These are phyloP conservation scores for Trifolium subterraneum DNA, from an alignment of 306 rosid species.

Conservation along the genomic window DNA sequence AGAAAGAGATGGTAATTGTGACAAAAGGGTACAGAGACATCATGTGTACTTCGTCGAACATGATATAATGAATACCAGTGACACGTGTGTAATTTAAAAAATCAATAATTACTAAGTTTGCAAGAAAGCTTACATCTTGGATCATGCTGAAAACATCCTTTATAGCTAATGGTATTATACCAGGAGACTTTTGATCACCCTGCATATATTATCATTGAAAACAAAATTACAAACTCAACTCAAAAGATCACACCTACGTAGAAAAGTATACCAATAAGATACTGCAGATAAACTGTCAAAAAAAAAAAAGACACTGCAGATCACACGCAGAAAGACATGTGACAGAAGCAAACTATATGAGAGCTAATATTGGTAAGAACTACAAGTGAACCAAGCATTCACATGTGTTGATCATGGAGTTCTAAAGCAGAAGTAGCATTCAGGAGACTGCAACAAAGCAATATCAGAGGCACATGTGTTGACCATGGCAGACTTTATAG, in stretches of 20 bases:
- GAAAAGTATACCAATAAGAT: conserved; percentile 3
- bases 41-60: background rate
- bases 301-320: conserved; percentile 1
- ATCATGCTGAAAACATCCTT: conserved; percentile 97
- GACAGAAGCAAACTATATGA: background rate
- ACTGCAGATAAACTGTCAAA: conserved; percentile 6
- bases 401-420: background rate
- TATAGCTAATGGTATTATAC: conserved; percentile 94
- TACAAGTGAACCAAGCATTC: conserved; percentile 1
- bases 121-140: conserved; percentile 83
- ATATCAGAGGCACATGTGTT: background rate
- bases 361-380: background rate
- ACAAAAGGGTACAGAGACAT: conserved; percentile 1
- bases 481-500: background rate
- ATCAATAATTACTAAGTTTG: conserved; percentile 27
- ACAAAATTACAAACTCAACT: conserved; percentile 26
- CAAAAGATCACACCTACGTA: background rate
- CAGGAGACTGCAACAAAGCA: background rate
- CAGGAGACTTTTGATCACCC: conserved; percentile 97
- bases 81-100: conserved; percentile 12
- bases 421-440: conserved; percentile 9
- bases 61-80: conserved; percentile 26
- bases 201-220: conserved; percentile 48
- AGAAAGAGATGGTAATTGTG: conserved; percentile 1
- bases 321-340: background rate